Base-by-base conservation (phyloP, 176 grass and related monocot genomes). In the Chrysopogon serrulatus region DNA sequence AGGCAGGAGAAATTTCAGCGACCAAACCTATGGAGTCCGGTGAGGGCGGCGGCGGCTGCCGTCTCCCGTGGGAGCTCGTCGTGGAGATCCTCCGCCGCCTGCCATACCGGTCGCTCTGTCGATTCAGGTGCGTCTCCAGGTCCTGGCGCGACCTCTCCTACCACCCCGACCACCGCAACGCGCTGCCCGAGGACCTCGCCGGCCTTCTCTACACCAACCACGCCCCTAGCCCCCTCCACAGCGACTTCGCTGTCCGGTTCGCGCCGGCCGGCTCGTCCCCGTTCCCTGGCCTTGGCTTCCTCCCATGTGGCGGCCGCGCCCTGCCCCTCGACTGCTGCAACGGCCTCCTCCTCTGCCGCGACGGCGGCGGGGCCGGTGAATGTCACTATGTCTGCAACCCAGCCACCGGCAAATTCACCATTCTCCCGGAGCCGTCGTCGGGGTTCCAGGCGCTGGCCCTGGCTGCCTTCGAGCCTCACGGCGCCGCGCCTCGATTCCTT, bases 311-410 rank as follows among this genome's bases (percentile, higher is more conserved):
- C 12, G 15, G 28, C 6, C 21, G 36, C 69, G 19, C 14, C 4
- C 21, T 24, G 11, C 53, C 30, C 39, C 40, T 83, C 39, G 69
- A 83, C 30, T 75, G 57, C 71, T 76, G 59, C 42, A 65, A 66
- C 40, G 43, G 72, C 33, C 71, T 84, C 43, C 82, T 84, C 23
- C 82, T 84, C 59, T 84, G 82, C 71, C 31, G 42, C 18, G 26
- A 15, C 43, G 45, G 30, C 44, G 21, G 18, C 78, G 9, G 30
- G 4, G n/a, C 11, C 33, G 39, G 16, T 43, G 12, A 31, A 15
- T 36, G 33, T 5, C 49, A 65, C 60, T 84, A 84, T 43, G 30
- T 67, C 44, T 84, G 71, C 42, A 84, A 84, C 31, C 82, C 72
- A 9, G 60, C 82, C 44, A 84, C 42, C 15, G 45, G 60, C 9